phyloP scores from a whole-genome alignment of 345 rosid species.

The Cardamine resedifolia region DNA sequence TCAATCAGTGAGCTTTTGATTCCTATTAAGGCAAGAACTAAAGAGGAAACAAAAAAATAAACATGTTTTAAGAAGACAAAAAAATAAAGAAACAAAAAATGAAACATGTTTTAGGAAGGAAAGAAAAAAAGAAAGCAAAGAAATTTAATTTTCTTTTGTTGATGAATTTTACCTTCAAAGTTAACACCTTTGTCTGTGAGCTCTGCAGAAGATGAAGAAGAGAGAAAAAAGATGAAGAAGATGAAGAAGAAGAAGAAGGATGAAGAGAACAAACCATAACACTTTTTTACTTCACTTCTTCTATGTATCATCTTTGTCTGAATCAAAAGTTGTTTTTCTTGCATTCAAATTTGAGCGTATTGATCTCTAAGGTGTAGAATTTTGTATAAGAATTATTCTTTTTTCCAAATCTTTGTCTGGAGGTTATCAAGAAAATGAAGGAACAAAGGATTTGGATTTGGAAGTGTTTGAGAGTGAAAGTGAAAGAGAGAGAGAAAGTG shows the following conservation, averaged over 20 bases:
- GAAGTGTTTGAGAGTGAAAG: conserved; percentile 29
- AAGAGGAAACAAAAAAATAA: conserved; percentile 1
- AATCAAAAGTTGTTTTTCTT: conserved; percentile 13
- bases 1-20: conserved; percentile 52
- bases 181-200: conserved; percentile 82
- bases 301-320: conserved; percentile 37
- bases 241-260: conserved; percentile 34
- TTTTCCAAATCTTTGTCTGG: conserved; percentile 14
- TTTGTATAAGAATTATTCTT: conserved; percentile 12
- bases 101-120: background rate
- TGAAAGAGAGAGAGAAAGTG: conserved; percentile 16
- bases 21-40: conserved; percentile 79
- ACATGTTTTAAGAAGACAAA: background rate
- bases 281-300: conserved; percentile 27
- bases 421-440: conserved; percentile 15
- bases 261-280: conserved; percentile 32
- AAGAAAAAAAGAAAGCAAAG: background rate
- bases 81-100: background rate
- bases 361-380: background rate
- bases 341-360: background rate
- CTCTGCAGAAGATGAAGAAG: conserved; percentile 52
- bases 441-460: conserved; percentile 24
- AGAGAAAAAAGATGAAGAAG: background rate
- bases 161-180: conserved; percentile 64
- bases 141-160: background rate